A percentile compares a stretch with the other conserved stretches of the same genome.
Conservation (phyloP, 257 asterid species). For the Rubia yunnanensis region DNA sequence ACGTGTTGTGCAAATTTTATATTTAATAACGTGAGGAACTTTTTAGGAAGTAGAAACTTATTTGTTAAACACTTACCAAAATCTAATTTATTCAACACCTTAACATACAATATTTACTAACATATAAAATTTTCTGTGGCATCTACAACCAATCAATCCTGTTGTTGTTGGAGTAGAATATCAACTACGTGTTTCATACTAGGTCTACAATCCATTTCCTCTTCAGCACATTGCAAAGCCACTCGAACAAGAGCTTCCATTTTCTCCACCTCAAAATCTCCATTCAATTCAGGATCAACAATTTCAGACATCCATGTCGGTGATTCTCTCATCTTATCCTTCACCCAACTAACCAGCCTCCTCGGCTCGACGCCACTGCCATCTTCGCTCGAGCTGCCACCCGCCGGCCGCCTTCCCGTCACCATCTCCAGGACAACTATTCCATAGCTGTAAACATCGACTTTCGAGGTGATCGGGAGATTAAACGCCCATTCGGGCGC, state of each 20-base stretch:
- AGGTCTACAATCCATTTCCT: constrained; percentile 29
- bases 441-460: constrained; percentile 41
- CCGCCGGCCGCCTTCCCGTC: constrained; percentile 20
- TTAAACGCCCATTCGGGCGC: constrained; percentile 42
- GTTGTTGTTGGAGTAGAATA: constrained; percentile 17
- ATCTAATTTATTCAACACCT: no score
- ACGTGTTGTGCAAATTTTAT: no score
- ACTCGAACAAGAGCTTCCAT: constrained; percentile 20
- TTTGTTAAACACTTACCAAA: background rate
- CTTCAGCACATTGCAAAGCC: constrained; percentile 26
- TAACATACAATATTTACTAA: no score
- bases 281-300: constrained; percentile 22
- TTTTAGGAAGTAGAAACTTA: no score
- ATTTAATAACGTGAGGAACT: no score
- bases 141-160: background rate
- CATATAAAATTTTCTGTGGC: background rate
- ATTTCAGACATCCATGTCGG: constrained; percentile 1
- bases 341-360: constrained; percentile 25
- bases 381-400: background rate
- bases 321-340: constrained; percentile 17
- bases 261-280: constrained; percentile 11
- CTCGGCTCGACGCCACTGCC: constrained; percentile 13
- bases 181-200: constrained; percentile 28
- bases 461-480: constrained; percentile 37
- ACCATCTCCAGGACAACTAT: constrained; percentile 33